Base-by-base conservation (phyloP, 176 grass and related monocot genomes). In the Pontederia crassipes region DNA sequence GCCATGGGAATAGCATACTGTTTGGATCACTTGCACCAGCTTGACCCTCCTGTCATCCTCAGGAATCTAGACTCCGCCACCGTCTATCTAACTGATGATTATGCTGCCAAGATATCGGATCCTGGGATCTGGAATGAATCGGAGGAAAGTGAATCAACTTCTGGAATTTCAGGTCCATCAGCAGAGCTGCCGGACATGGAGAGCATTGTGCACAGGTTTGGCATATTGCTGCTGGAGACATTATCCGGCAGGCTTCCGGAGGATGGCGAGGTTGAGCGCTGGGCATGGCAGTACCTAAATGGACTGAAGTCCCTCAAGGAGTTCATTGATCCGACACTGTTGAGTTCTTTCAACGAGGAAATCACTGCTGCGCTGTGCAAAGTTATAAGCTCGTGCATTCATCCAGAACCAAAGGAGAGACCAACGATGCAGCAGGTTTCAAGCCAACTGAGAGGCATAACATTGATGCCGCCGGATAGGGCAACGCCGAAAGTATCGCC, bases 1-100 rank as follows among this genome's bases (percentile, higher is more conserved):
- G 82, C 80, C 61, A 95, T 95, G 85, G 89, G 89, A 51, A 78
- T 89, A 60, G 79, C 82, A n/a, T 95, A 89, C 60, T 89, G 85
- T 61, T 71, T 89, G 7, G 85, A 89, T 67, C 74, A 95, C 70
- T 78, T 95, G 75, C 82, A 89, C 49, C 82, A 89, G 75, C 77
- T 89, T 61, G 77, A 81, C 28, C 74, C 79, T 62, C 74, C 79
- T 26, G 72, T 86, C 46, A 52, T 75, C 46, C 76, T 73, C 1
- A 79, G 49, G 20, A 88, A 66, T 52, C 70, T 95, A 0, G 77
- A 77, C 70, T 85, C 89, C 2, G 70, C 73, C 16, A 81, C 81
- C 11, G 70, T 95, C 56, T 89, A 82, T 79, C 79, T 95, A 24
- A 89, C 85, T 4, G 89, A 95, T 67, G 89, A 95, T 72, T 82